Conservation (phyloP, 2,329 filamentous ascomycete species). For the Aspergillus sp. region DNA sequence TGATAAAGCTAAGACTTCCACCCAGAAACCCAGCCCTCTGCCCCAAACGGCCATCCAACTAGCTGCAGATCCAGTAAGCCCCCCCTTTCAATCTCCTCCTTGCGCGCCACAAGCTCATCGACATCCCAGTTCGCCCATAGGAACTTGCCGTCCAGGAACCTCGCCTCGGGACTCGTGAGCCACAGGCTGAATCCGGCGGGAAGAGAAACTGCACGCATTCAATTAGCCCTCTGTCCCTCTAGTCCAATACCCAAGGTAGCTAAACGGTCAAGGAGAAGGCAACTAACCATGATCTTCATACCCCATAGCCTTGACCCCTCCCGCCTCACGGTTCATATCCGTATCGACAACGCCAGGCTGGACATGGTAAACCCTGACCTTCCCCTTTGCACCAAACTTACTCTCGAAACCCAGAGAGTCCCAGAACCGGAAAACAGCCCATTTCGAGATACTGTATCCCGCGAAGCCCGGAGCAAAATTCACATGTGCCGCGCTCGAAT, state of each 20-base stretch:
- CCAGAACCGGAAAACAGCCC: conserved; percentile 4
- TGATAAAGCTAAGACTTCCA: background rate
- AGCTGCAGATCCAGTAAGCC: background rate
- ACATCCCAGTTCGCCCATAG: conserved; percentile 14
- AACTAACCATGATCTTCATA: conserved; percentile 7
- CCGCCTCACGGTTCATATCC: conserved; percentile 7
- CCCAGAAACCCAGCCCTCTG: background rate
- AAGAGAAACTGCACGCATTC: background rate
- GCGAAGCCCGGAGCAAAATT: background rate
- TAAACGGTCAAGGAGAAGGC: background rate
- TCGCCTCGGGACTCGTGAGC: conserved; percentile 13
- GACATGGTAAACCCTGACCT: conserved; percentile 4
- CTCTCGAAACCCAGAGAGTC: conserved; percentile 4
- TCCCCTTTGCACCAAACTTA: background rate
- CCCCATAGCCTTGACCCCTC: conserved; percentile 8
- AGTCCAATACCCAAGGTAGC: background rate
- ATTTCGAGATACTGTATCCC: background rate
- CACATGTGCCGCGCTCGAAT: background rate
- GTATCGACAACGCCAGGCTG: conserved; percentile 16
- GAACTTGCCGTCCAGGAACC: conserved; percentile 13
- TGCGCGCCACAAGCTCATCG: background rate
- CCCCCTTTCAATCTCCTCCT: background rate
- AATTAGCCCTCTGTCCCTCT: background rate
- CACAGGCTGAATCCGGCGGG: conserved; percentile 4
- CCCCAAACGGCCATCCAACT: conserved; percentile 6